Evolutionary conservation across 2,329 filamentous ascomycete genomes (phyloP), one percentile per base, ranked within the genome.

Genomic region (Trichoderma atroviride): DNA sequence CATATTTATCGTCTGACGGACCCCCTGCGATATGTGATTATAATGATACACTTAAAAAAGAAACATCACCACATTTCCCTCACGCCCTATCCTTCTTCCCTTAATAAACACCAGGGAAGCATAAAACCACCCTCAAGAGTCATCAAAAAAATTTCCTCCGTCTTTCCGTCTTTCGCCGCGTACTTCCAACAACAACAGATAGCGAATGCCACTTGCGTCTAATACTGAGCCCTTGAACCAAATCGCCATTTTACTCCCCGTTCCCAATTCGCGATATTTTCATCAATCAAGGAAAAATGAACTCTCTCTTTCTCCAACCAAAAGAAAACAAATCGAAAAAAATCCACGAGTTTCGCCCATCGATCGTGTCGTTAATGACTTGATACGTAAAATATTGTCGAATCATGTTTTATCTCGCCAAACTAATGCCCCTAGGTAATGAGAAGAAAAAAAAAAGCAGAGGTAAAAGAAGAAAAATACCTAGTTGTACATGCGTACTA

Each of bases 171-270:
- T 43, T 43, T 13, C 29, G 47, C 33, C 40, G 40, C 5, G 11
- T 13, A 14, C 14, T 40, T 55, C 7, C 33, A 40, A 5, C 27
- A 24, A 43, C 40, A 43, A n/a, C 40, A 43, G 9, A n/a, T 47
- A n/a, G 27, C 60, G 22, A 22, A 22, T 67, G 55, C 29, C 13
- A 52, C 19, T 10, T 53, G 31, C 35, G 31, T 68, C 65, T 61
- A 55, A 31, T 53, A 33, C 22, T 61, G 65, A 68, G 24, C 24
- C 57, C 55, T 53, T 3, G 53, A 43, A 29, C 43, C 59, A 27
- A 47, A 55, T 69, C 55, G 66, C 66, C 69, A 27, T 61, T 61
- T n/a, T 47, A 59, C 53, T 55, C 57, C 53, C 53, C 22, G 50
- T 62, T 59, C 65, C 68, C 62, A 67, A 68, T 40, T 60, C n/a